These are phyloP conservation scores for Fusarium gaditjirri DNA, from an alignment of 2,329 filamentous ascomycete species.

Conservation along the genomic window DNA sequence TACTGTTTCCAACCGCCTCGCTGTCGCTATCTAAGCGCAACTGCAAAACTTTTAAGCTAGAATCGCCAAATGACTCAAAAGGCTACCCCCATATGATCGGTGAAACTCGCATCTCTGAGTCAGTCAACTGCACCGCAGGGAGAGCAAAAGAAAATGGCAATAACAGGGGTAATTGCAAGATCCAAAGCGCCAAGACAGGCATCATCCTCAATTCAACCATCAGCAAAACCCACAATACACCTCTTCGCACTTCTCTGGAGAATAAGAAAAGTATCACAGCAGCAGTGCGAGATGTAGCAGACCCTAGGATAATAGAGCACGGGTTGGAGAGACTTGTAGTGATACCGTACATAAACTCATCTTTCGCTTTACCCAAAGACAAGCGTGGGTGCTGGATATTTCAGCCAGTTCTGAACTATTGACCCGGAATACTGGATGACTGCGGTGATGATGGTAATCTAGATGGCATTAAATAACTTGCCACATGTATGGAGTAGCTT, in stretches of 20 bases:
- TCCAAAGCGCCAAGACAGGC: not conserved
- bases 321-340: not conserved
- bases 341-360: not conserved
- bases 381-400: not conserved
- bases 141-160: not conserved
- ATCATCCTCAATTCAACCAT: not conserved
- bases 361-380: not conserved
- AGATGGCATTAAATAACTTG: no score
- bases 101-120: not conserved
- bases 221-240: fast-evolving
- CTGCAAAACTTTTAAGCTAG: not conserved
- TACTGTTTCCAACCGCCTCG: not conserved
- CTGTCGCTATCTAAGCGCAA: not conserved
- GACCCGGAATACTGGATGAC: no score
- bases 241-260: not conserved
- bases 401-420: not conserved
- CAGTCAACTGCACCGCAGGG: not conserved
- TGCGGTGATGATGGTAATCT: not conserved
- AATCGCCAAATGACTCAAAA: not conserved
- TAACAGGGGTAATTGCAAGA: not conserved
- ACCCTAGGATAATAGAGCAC: not conserved
- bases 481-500: no score
- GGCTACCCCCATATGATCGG: not conserved
- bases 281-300: not conserved
- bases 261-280: fast-evolving